phyloP scores from a whole-genome alignment of 2,329 filamentous ascomycete genomes.

The Helotiales sp. region DNA sequence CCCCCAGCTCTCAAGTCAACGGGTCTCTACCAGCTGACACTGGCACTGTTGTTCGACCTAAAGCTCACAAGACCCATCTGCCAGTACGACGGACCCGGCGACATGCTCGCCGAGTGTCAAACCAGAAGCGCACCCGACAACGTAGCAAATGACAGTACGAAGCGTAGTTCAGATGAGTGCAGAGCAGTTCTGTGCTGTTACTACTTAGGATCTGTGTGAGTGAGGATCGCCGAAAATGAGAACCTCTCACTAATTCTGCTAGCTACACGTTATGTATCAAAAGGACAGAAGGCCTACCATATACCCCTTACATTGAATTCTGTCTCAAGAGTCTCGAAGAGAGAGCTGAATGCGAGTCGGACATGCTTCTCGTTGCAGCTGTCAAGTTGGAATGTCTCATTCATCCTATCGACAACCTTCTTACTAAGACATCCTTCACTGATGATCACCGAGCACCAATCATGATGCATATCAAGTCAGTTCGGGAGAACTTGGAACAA shows the following conservation, averaged over 20 bases:
- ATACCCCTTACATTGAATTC: constrained; percentile 24
- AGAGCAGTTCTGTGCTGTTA: constrained; percentile 22
- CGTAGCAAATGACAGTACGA: not conserved
- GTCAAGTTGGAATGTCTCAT: constrained; percentile 20
- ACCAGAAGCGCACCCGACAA: not conserved
- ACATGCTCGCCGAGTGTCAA: not conserved
- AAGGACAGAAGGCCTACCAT: constrained; percentile 19
- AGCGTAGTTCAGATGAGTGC: constrained; percentile 22
- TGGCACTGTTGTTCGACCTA: constrained; percentile 24
- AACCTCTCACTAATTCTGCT: not conserved
- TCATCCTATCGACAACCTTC: constrained; percentile 13
- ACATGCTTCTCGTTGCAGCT: constrained; percentile 21
- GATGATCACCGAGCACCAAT: constrained; percentile 17
- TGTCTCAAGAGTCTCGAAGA: constrained; percentile 19
- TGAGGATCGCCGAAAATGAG: not conserved
- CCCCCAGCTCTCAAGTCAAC: constrained; percentile 17
- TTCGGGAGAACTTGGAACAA: constrained; percentile 13
- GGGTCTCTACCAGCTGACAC: constrained; percentile 20
- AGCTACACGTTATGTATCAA: constrained; percentile 14
- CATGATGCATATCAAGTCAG: constrained; percentile 22
- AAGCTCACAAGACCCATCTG: constrained; percentile 21
- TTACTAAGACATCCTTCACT: constrained; percentile 9
- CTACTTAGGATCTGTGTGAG: constrained; percentile 22
- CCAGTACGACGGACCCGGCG: constrained; percentile 15
- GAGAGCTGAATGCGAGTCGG: constrained; percentile 17